Evolutionary conservation across 108 stramenopile genomes (phyloP).

Genomic region (Aureococcus anophagefferens): DNA sequence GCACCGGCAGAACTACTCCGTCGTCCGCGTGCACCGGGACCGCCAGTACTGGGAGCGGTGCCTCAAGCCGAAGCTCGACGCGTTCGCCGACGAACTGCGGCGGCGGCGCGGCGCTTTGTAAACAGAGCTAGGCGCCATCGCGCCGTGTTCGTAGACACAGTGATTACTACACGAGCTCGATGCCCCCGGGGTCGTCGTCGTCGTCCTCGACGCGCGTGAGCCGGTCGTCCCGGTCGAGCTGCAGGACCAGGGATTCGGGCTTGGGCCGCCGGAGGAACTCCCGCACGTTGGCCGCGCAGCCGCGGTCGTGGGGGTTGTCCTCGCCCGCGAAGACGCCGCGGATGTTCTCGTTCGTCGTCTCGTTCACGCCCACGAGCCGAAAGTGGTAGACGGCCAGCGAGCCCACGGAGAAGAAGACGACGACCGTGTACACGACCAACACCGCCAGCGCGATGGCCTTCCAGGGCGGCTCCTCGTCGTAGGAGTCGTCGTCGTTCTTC

Average conservation of each 20-base stretch:
- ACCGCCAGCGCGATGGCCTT: background rate
- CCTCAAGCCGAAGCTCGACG: background rate
- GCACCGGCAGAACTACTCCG: background rate
- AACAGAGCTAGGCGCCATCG: too few species aligned
- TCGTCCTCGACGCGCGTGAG: too few species aligned
- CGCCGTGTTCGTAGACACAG: too few species aligned
- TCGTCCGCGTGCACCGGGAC: background rate
- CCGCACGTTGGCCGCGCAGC: background rate
- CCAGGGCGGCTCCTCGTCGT: background rate
- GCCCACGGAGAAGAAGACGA: too few species aligned
- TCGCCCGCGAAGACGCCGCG: background rate
- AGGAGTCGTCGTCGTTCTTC: background rate
- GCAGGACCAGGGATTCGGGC: background rate
- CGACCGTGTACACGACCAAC: background rate
- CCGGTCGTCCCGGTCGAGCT: background rate
- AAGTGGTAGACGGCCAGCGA: conserved; percentile 2
- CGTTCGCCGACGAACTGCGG: background rate
- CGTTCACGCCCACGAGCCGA: background rate
- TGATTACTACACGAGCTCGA: too few species aligned
- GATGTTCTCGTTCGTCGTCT: conserved; percentile 15
- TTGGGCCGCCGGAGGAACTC: background rate
- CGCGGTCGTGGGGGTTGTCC: conserved; percentile 1
- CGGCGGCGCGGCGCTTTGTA: too few species aligned
- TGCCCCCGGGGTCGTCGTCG: too few species aligned
- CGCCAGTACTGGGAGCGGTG: background rate